Conservation (phyloP, 495 filamentous ascomycete genomes). For the Platismatia glauca region DNA sequence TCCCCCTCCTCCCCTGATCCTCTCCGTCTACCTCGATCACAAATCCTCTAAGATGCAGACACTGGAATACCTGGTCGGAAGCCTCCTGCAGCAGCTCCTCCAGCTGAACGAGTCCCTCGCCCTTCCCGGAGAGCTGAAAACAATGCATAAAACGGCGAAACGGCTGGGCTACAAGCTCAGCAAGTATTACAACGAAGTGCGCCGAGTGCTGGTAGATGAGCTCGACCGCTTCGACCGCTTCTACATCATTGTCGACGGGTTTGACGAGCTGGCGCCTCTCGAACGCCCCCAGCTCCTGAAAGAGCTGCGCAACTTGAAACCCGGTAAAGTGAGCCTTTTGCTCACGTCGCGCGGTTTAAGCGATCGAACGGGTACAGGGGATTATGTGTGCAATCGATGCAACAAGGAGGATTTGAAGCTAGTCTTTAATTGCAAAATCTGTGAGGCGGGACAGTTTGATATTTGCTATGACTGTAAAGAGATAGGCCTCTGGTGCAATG, state of each 20-base stretch:
- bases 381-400: slow-evolving; percentile 4
- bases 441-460: not conserved
- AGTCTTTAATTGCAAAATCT: not conserved
- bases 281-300: not conserved
- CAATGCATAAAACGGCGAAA: slow-evolving; percentile 15
- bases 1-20: slow-evolving; percentile 5
- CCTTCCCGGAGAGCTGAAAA: slow-evolving; percentile 6
- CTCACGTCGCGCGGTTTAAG: not conserved
- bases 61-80: slow-evolving; percentile 20
- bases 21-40: slow-evolving; percentile 23
- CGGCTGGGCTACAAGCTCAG: not conserved
- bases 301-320: slow-evolving; percentile 3
- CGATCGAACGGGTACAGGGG: not conserved
- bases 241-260: not conserved
- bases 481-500: not conserved
- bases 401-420: not conserved
- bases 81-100: slow-evolving; percentile 24
- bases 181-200: slow-evolving; percentile 1
- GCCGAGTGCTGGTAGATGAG: not conserved
- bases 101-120: slow-evolving; percentile 15
- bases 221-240: slow-evolving; percentile 1
- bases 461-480: slow-evolving; percentile 2
- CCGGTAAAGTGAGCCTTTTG: not conserved
- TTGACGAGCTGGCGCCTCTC: not conserved
- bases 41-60: slow-evolving; percentile 16